These are phyloP conservation scores for Penicillium cosmopolitanum DNA, from an alignment of 495 filamentous ascomycete species.

Conservation along the genomic window DNA sequence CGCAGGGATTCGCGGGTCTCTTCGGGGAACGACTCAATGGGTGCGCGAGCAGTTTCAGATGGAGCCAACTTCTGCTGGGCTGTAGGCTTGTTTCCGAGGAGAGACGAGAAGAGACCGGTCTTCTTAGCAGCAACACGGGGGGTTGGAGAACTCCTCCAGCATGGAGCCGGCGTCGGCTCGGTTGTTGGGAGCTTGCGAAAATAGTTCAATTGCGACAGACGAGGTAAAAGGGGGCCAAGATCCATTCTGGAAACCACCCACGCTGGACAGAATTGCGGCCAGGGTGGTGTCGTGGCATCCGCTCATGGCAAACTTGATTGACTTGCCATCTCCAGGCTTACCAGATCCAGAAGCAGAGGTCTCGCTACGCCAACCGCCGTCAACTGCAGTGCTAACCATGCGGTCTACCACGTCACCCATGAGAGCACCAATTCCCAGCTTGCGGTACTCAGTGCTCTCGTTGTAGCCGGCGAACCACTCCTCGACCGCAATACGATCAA, in stretches of 20 bases:
- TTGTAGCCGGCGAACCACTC: conserved; percentile 92
- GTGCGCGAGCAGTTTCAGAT: conserved; percentile 40
- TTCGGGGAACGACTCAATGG: conserved; percentile 36
- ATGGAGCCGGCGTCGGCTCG: conserved; percentile 17
- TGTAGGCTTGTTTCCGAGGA: conserved; percentile 30
- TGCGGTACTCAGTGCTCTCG: conserved; percentile 82
- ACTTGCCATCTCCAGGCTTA: conserved; percentile 50
- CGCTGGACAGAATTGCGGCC: conserved; percentile 72
- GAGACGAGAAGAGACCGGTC: conserved; percentile 34
- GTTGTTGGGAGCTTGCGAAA: conserved; percentile 50
- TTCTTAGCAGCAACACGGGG: conserved; percentile 30
- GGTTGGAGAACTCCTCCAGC: conserved; percentile 34
- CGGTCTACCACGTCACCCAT: conserved; percentile 82
- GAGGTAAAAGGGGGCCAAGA: conserved; percentile 92
- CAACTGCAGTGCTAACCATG: conserved; percentile 75
- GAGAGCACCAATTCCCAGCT: conserved; percentile 81
- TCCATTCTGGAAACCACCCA: conserved; percentile 74
- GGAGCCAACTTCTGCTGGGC: conserved; percentile 24
- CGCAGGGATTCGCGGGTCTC: conserved; percentile 54
- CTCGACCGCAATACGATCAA: conserved; percentile 81
- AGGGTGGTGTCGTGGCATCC: conserved; percentile 97
- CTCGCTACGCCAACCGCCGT: conserved; percentile 59
- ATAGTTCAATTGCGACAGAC: conserved; percentile 89
- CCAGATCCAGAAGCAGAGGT: conserved; percentile 53
- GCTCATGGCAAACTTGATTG: conserved; percentile 72